These are phyloP conservation scores for Vinca minor DNA, from an alignment of 257 asterid genomes.

Conservation along the genomic window DNA sequence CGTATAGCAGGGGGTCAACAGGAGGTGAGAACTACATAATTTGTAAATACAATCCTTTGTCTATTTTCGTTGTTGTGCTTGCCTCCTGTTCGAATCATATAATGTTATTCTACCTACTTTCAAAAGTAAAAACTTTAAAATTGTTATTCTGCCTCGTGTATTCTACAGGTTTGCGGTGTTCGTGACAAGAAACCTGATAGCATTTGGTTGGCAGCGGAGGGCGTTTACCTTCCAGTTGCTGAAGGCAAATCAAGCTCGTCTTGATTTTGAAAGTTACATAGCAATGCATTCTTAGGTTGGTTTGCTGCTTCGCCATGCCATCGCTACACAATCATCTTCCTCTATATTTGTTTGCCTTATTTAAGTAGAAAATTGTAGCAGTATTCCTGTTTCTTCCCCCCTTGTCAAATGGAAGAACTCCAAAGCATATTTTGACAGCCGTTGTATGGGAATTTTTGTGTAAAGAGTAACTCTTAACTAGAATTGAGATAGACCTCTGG, in stretches of 20 bases:
- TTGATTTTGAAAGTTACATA: background rate
- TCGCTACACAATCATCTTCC: too few relatives aligned
- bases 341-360: background rate
- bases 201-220: conserved; percentile 94
- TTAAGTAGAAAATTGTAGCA: background rate
- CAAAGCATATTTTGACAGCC: background rate
- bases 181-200: conserved; percentile 83
- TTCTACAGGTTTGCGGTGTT: conserved; percentile 81
- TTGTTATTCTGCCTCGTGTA: conserved; percentile 3
- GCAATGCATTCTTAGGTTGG: background rate
- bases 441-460: background rate
- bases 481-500: background rate
- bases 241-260: conserved; percentile 43
- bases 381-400: conserved; percentile 1
- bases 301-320: background rate
- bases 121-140: too few relatives aligned
- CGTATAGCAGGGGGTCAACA: conserved; percentile 99
- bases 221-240: conserved; percentile 66
- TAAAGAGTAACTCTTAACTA: background rate
- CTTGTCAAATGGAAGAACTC: background rate
- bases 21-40: conserved; percentile 56
- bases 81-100: too few relatives aligned
- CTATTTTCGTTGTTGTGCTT: too few relatives aligned
- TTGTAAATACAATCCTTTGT: background rate
- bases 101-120: too few relatives aligned